These are phyloP conservation scores for Botrytis tulipae DNA, from an alignment of 2,329 filamentous ascomycete genomes.

Conservation along the genomic window DNA sequence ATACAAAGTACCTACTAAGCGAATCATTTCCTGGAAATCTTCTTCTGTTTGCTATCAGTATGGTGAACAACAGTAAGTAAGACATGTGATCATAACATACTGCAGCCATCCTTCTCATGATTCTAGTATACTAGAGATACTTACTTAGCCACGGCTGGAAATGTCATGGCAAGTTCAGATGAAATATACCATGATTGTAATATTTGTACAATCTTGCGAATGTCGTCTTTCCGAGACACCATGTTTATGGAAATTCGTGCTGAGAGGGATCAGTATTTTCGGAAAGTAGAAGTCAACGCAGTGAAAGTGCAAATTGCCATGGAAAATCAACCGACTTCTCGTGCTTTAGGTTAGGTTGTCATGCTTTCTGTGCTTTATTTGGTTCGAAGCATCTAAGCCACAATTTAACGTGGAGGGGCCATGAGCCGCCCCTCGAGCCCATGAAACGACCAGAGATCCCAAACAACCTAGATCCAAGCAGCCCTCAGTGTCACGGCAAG, in stretches of 20 bases:
- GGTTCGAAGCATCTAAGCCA: conserved; percentile 10
- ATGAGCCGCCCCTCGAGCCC: conserved; percentile 9
- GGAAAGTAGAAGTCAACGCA: neutral
- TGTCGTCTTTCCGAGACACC: conserved; percentile 17
- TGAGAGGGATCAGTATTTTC: neutral
- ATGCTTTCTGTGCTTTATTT: conserved; percentile 14
- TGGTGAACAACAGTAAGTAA: conserved; percentile 8
- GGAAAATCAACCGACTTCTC: conserved; percentile 4
- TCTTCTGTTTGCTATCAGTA: neutral
- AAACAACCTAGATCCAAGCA: conserved; percentile 17
- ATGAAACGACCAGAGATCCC: conserved; percentile 17
- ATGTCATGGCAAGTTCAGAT: conserved; percentile 20
- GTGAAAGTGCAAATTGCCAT: neutral
- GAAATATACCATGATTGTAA: conserved; percentile 5
- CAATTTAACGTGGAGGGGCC: conserved; percentile 4
- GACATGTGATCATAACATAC: conserved; percentile 21
- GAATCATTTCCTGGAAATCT: neutral
- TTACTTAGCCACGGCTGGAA: neutral
- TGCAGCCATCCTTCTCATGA: conserved; percentile 19
- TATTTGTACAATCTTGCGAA: conserved; percentile 18
- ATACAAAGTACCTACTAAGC: neutral
- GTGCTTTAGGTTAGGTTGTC: conserved; percentile 8
- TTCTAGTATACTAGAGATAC: conserved; percentile 5
- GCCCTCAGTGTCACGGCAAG: conserved; percentile 11
- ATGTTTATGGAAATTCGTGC: neutral